These are phyloP conservation scores for Neofusicoccum sp. DNA, from an alignment of 2,329 filamentous ascomycete species.

Conservation along the genomic window DNA sequence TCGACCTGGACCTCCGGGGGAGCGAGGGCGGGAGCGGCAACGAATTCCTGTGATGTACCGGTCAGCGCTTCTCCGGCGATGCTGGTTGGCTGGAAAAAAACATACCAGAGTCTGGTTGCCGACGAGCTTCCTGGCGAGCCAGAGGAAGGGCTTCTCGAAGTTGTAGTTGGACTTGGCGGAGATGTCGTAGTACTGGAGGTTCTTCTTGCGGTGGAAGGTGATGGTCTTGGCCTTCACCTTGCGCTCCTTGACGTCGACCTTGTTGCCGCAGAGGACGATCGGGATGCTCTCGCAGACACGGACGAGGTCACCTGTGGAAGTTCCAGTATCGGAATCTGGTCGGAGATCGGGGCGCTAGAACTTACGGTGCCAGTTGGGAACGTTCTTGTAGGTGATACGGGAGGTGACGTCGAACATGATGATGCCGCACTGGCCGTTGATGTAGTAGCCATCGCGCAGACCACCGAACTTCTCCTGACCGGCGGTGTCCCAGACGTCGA, in stretches of 20 bases:
- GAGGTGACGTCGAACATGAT: conserved; percentile 99
- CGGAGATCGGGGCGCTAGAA: neutral
- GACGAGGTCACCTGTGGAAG: conserved; percentile 78
- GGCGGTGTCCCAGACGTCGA: conserved; percentile 99
- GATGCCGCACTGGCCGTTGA: conserved; percentile 99
- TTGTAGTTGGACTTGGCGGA: conserved; percentile 99
- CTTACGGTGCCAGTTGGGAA: conserved; percentile 99
- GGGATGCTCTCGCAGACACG: conserved; percentile 99
- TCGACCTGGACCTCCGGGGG: conserved; percentile 91
- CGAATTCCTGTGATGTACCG: conserved; percentile 72
- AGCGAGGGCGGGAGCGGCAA: conserved; percentile 89
- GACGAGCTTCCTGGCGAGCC: conserved; percentile 97
- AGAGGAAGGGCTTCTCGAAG: conserved; percentile 99
- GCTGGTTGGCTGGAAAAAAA: conserved; percentile 21
- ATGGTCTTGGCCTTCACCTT: conserved; percentile 99
- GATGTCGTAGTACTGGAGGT: conserved; percentile 99
- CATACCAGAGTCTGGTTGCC: conserved; percentile 83
- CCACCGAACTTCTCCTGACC: conserved; percentile 99
- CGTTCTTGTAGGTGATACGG: conserved; percentile 99
- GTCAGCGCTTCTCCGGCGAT: conserved; percentile 26
- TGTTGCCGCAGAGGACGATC: conserved; percentile 98
- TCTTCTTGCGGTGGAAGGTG: conserved; percentile 99
- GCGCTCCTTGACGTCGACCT: conserved; percentile 99
- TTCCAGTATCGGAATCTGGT: neutral
- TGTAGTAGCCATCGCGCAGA: conserved; percentile 99